Percentiles rank a stretch among this genome's conserved stretches.
Evolutionary conservation across 2,329 filamentous ascomycete genomes (phyloP).

Genomic region (Calonectria fujianensis): DNA sequence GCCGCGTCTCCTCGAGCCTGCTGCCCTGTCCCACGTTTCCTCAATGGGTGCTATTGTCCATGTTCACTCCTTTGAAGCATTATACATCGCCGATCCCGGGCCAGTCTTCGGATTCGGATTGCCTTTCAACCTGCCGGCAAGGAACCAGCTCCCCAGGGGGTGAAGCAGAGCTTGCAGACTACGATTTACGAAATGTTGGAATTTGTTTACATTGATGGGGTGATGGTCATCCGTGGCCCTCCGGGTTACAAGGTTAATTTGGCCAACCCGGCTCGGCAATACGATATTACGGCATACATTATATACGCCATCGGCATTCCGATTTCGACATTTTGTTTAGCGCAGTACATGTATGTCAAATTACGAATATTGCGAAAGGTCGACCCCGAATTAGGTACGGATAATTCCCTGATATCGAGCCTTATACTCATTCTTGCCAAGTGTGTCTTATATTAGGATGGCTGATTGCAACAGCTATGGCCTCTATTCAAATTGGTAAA

Average conservation of each 20-base stretch:
- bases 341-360: slow-evolving; percentile 54
- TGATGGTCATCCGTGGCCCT: slow-evolving; percentile 51
- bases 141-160: background rate
- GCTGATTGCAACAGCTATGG: background rate
- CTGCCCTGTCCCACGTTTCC: background rate
- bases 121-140: background rate
- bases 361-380: slow-evolving; percentile 32
- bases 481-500: slow-evolving; percentile 25
- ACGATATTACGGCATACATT: slow-evolving; percentile 45
- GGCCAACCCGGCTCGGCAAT: slow-evolving; percentile 50
- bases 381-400: slow-evolving; percentile 29
- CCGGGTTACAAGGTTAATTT: slow-evolving; percentile 57
- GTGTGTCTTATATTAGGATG: slow-evolving; percentile 18
- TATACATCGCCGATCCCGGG: too few relatives aligned
- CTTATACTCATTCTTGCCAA: background rate
- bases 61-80: background rate
- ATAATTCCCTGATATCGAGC: background rate
- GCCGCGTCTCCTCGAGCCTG: too few relatives aligned
- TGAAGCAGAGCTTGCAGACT: background rate
- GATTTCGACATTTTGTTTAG: slow-evolving; percentile 40
- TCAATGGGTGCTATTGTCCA: background rate
- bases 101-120: too few relatives aligned
- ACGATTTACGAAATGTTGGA: background rate
- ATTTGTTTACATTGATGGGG: slow-evolving; percentile 47
- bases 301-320: slow-evolving; percentile 50